Base-by-base conservation (phyloP, 768 basidiomycete species). In the Calvatia gigantea region DNA sequence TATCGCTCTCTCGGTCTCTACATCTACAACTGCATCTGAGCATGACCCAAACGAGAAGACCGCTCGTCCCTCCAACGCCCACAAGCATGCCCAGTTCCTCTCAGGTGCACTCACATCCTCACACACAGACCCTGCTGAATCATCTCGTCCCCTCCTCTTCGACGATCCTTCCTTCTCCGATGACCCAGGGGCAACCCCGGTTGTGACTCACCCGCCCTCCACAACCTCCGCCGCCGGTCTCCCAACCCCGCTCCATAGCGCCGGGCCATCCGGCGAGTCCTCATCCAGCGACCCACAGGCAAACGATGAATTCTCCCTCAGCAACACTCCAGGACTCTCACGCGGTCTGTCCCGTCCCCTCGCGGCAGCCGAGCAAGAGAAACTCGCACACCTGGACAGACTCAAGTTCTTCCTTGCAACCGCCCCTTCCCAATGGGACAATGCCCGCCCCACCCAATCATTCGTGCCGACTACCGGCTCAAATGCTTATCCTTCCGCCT, bases 351-450 rank as follows among this genome's bases (percentile, higher is more conserved):
- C 77, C 17, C 73, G 87, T n/a, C 77, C 85, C 0, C 77, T 91
- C 45, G 82, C 78, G 5, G 65, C 78, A 1, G 72, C 79, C 47
- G 89, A 92, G 67, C 82, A 85, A 54, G 86, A 89, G 19, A 77
- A 82, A 23, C 74, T 93, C 38, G 81, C 81, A n/a, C 79, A 87
- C 60, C 80, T 94, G 19, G 90, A 94, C 62, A 71, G 84, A 19
- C 87, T 94, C 70, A 94, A 94, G 72, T 88, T 86, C 73, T 94
- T 94, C 72, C 83, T 94, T 42, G 88, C 89, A 14, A 91, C 90
- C 9, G 92, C 88, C 6, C 94, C 87, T 2, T 86, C 81, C 27
- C 80, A 82, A 45, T 93, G 90, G 91, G 80, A 81, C 62, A 61
- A 70, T 0, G 58, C 69, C 15, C 60, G 69, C 23, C 67, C 73